Evolutionary conservation across 2,329 filamentous ascomycete genomes (phyloP), one percentile per base, ranked within the genome.

Genomic region (Alternaria hordeiaustralica): DNA sequence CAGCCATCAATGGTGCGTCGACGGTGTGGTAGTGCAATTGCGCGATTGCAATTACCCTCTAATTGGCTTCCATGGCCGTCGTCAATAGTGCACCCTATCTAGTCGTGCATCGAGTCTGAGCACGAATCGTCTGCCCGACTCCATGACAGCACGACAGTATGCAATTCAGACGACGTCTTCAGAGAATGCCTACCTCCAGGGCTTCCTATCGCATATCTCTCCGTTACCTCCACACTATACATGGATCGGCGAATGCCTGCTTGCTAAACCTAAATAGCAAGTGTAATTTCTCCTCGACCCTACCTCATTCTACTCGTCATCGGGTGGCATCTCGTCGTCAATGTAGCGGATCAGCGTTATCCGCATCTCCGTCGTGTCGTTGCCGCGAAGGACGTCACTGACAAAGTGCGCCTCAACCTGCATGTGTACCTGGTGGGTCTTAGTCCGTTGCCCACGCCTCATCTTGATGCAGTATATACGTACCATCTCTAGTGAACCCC

Each of bases 371-470:
- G 96, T 99, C 18, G 92, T 95, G 78, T 99, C 96, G 75, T 97
- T 95, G 4, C 96, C 96, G 60, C 94, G 89, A 64, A 99, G 84
- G 30, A 97, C 87, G 79, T 99, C 96, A 79, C 93, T 97, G 75
- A 97, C 92, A 79, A 98, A 99, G 78, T 97, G 94, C 50, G 93
- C 93, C 79, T 99, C 95, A 5, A 98, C 94, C 81, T 98, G 96
- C 93, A 98, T 97, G 87, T 98, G 95, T 21, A 91, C 88, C 89
- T 90, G 71, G 36, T 46, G 30, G 18, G 58, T 67, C 63, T 67
- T 21, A 67, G 56, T 26, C 36, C 21, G 10, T 8, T 2, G 13
- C 20, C n/a, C 33, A 36, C 46, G 21, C 13, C 30, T 25, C 12
- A 41, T 49, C 55, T 6, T 26, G 8, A 41, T 18, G 15, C 2